Evolutionary conservation across 768 basidiomycete genomes (phyloP).

Genomic region (Stropharia rugosoannulata): DNA sequence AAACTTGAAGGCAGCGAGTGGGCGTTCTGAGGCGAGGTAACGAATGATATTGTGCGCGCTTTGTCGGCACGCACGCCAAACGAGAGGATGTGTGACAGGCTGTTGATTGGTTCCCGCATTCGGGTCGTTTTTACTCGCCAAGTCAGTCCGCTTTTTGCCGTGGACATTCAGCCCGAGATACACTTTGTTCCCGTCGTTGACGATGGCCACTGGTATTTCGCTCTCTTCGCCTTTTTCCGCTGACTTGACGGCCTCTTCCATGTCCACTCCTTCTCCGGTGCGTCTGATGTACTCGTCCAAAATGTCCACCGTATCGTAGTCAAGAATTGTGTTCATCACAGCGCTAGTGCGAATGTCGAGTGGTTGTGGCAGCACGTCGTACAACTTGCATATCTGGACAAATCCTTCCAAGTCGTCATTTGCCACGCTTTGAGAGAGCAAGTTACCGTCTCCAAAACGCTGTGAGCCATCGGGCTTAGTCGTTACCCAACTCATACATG

Average conservation of each 20-base stretch:
- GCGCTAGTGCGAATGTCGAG: slow-evolving; percentile 18
- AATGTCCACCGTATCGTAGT: slow-evolving; percentile 44
- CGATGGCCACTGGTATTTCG: slow-evolving; percentile 19
- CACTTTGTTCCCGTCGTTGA: slow-evolving; percentile 38
- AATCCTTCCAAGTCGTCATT: slow-evolving; percentile 53
- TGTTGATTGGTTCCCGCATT: slow-evolving; percentile 26
- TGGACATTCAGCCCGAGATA: slow-evolving; percentile 64
- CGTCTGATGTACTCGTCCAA: slow-evolving; percentile 58
- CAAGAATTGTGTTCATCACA: slow-evolving; percentile 29
- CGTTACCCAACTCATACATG: background rate
- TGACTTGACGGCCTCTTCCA: slow-evolving; percentile 24
- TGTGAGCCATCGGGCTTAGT: background rate
- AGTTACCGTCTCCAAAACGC: slow-evolving; percentile 8
- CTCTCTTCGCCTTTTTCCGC: slow-evolving; percentile 17
- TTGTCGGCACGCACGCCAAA: slow-evolving; percentile 43
- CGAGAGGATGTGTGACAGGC: slow-evolving; percentile 21
- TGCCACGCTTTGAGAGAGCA: slow-evolving; percentile 35
- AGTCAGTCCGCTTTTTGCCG: slow-evolving; percentile 60
- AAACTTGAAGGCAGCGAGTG: slow-evolving; percentile 49
- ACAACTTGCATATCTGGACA: slow-evolving; percentile 44
- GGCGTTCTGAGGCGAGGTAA: slow-evolving; percentile 47
- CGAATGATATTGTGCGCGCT: slow-evolving; percentile 37
- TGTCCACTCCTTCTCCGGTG: slow-evolving; percentile 41
- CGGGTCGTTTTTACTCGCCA: slow-evolving; percentile 50
- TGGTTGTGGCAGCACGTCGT: slow-evolving; percentile 31